Conservation (phyloP, 495 filamentous ascomycete genomes). For the Massariosphaeria phaeospora region DNA sequence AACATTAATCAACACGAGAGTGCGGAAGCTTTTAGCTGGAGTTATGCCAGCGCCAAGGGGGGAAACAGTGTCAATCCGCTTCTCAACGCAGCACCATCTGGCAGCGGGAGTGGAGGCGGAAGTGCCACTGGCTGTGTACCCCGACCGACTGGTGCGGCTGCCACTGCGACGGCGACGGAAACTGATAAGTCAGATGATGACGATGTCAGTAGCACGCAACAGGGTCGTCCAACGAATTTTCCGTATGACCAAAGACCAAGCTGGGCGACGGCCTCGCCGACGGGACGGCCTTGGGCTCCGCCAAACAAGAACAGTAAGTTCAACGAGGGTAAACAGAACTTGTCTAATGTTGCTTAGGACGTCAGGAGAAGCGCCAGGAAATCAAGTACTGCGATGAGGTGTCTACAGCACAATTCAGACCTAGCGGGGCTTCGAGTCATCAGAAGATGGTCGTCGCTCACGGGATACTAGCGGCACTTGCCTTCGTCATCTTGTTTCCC, state of each 20-base stretch:
- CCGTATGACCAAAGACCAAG: background rate
- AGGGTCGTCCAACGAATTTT: background rate
- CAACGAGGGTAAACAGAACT: background rate
- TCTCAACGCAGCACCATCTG: slow-evolving; percentile 37
- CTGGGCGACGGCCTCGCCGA: background rate
- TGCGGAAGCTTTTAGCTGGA: slow-evolving; percentile 50
- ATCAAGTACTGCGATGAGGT: slow-evolving; percentile 31
- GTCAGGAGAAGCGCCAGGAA: slow-evolving; percentile 24
- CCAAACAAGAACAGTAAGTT: too few species aligned
- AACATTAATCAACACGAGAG: slow-evolving; percentile 57
- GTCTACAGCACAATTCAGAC: too few species aligned
- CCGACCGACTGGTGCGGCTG: slow-evolving; percentile 16
- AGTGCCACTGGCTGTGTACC: slow-evolving; percentile 28
- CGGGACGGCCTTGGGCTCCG: background rate
- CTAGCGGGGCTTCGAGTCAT: background rate
- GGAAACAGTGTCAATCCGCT: slow-evolving; percentile 58
- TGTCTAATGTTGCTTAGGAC: background rate
- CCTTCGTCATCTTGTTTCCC: slow-evolving; percentile 47
- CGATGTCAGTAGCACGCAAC: slow-evolving; percentile 1
- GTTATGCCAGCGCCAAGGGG: slow-evolving; percentile 53
- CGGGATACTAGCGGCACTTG: slow-evolving; percentile 38
- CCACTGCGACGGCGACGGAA: background rate
- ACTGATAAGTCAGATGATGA: slow-evolving; percentile 7
- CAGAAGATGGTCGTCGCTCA: slow-evolving; percentile 38
- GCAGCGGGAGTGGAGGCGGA: slow-evolving; percentile 6